Evolutionary conservation across 352 stramenopile species (phyloP), one percentile per base, ranked within the genome.

Genomic region (Phytopythium chamaehyphon): DNA sequence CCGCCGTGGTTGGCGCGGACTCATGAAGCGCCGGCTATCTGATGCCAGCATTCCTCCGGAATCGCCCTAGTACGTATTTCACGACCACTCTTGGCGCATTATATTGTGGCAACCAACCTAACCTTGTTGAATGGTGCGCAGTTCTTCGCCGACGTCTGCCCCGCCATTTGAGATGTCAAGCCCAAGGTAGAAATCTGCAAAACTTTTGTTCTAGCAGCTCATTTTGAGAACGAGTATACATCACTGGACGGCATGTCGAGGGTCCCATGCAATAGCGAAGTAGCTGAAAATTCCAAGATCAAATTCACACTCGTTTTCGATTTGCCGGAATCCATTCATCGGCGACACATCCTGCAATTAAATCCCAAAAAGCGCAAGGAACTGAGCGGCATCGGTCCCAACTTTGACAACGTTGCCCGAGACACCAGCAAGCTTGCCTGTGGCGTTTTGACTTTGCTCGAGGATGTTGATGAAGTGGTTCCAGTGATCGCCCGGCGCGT

Each of bases 21-120:
- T 92, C 40, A 89, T 89, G 82, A 92, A 92, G 61, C 82, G 82
- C 21, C 72, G 82, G 22, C 57, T 89, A 9, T 92, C 82, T 47
- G 82, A 92, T 51, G 75, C 79, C 39, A 90, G 78, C 47, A 78
- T 88, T 47, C 74, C 76, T 9, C 69, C 75, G 24, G 76, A 88
- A 47, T 86, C 76, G 0, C 76, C 76, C 15, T 88, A 76, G 63
- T 69, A 71, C 36, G 45, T 53, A 28, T 36, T 40, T n/a, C n/a
- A n/a, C n/a, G n/a, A 21, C 16, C 26, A 18, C 16, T 1, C 24
- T n/a, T 26, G 16, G 8, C 15, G 9, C 16, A 18, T 18, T 15
- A 8, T 31, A 16, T 15, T 35, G 12, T 21, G 40, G 15, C 18
- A 18, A 47, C 12, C 11, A 28, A 21, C 18, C 18, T n/a, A n/a